Evolutionary conservation across 2,329 filamentous ascomycete genomes (phyloP).

Genomic region (Metarhizium guizhouense): DNA sequence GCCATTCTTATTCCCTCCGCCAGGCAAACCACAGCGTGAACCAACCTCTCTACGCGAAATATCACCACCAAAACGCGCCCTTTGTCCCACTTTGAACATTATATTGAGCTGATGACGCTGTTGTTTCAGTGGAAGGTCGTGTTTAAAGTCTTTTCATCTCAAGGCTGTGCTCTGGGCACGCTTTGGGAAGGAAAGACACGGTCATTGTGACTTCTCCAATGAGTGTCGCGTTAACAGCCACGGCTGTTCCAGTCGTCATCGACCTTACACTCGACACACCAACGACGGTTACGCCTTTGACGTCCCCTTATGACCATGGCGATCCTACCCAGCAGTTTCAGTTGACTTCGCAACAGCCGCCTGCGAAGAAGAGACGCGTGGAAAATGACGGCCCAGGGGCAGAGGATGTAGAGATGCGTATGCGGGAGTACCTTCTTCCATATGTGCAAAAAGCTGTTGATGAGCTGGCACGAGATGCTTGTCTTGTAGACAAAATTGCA

Average conservation of each 20-base stretch:
- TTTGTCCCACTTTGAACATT: not conserved
- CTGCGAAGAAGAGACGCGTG: slow-evolving; percentile 22
- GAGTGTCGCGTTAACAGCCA: slow-evolving; percentile 18
- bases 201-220: slow-evolving; percentile 10
- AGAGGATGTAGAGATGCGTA: slow-evolving; percentile 14
- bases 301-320: slow-evolving; percentile 1
- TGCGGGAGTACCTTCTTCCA: slow-evolving; percentile 23
- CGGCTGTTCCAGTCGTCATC: slow-evolving; percentile 17
- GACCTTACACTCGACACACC: slow-evolving; percentile 15
- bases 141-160: not conserved
- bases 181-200: not conserved
- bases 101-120: not conserved
- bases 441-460: slow-evolving; percentile 18
- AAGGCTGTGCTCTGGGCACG: slow-evolving; percentile 1
- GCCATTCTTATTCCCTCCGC: too few species aligned
- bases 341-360: slow-evolving; percentile 14
- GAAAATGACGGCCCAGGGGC: slow-evolving; percentile 7
- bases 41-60: not conserved
- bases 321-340: not conserved
- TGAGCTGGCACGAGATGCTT: slow-evolving; percentile 14
- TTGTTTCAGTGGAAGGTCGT: not conserved
- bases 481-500: slow-evolving; percentile 19
- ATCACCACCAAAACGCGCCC: not conserved
- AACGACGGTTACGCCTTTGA: slow-evolving; percentile 5
- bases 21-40: too few species aligned